phyloP scores from a whole-genome alignment of 495 filamentous ascomycete species.

The Penicillium simplicissimum region DNA sequence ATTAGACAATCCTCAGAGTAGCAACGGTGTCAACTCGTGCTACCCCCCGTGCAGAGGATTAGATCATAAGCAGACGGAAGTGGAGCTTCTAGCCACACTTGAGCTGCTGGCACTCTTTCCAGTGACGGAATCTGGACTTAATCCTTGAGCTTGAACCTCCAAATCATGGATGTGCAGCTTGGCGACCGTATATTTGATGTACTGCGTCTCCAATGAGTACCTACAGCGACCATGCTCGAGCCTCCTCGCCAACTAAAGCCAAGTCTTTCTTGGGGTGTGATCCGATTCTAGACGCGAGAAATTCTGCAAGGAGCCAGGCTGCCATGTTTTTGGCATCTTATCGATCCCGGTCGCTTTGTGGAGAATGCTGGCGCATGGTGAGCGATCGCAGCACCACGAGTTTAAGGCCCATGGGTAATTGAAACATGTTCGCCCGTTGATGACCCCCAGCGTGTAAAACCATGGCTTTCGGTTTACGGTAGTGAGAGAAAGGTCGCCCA shows the following conservation, averaged over 20 bases:
- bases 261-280: not conserved
- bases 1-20: not conserved
- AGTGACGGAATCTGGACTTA: not conserved
- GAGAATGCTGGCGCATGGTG: not conserved
- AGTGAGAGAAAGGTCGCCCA: not conserved
- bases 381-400: not conserved
- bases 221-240: not conserved
- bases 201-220: not conserved
- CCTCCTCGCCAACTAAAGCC: not conserved
- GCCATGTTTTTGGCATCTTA: not conserved
- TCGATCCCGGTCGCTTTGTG: not conserved
- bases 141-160: not conserved
- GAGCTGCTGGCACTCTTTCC: not conserved
- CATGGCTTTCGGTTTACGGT: not conserved
- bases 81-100: not conserved
- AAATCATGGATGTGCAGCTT: not conserved
- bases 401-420: not conserved
- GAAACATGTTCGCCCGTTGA: not conserved
- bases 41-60: not conserved
- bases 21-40: not conserved
- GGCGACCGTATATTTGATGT: not conserved
- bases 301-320: not conserved
- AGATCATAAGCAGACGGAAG: conserved; percentile 1
- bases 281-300: not conserved
- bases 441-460: not conserved